Conservation (phyloP, 2,329 filamentous ascomycete species). For the Chaetomium sp. region DNA sequence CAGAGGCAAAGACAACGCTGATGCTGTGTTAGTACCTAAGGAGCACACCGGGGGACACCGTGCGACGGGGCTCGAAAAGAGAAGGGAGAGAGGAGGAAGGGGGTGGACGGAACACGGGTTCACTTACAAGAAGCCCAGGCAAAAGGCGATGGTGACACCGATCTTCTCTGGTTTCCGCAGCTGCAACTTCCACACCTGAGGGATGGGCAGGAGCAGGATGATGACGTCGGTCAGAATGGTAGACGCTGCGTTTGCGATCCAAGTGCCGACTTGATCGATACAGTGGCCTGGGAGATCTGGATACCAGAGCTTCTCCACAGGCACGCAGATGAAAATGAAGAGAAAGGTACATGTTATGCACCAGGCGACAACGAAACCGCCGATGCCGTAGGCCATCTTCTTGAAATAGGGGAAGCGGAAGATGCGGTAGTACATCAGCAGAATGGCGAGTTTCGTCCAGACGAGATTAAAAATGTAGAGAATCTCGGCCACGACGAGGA, state of each 20-base stretch:
- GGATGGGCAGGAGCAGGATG: conserved; percentile 30
- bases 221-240: conserved; percentile 28
- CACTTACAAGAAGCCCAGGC: conserved; percentile 26
- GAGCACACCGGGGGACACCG: background rate
- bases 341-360: conserved; percentile 25
- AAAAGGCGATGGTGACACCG: conserved; percentile 48
- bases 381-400: conserved; percentile 34
- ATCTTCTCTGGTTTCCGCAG: conserved; percentile 47
- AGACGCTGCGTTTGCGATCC: conserved; percentile 29
- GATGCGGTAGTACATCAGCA: conserved; percentile 34
- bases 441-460: conserved; percentile 30
- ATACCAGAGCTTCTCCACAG: conserved; percentile 29
- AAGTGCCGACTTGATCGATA: conserved; percentile 28
- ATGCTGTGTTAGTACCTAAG: conserved; percentile 6
- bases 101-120: background rate
- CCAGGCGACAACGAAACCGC: conserved; percentile 31
- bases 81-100: background rate
- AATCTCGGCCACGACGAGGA: conserved; percentile 29
- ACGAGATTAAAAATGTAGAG: conserved; percentile 30
- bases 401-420: conserved; percentile 33
- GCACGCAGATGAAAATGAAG: conserved; percentile 28
- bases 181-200: conserved; percentile 39
- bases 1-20: conserved; percentile 52
- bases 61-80: background rate
- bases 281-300: conserved; percentile 21